Conservation (phyloP, 108 stramenopile species). For the Fragilariopsis cylindrus region DNA sequence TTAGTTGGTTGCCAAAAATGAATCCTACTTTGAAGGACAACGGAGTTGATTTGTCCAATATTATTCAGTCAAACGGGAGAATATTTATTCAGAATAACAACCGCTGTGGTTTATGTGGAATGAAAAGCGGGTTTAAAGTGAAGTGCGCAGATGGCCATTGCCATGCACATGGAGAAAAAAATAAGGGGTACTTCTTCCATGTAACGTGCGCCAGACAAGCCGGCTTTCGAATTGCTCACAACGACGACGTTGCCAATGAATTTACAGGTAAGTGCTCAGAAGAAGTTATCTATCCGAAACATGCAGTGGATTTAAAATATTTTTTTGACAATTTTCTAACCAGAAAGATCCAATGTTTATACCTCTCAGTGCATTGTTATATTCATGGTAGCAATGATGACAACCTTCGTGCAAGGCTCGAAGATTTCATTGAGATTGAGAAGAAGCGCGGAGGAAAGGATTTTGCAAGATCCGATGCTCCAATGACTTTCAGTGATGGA, state of each 20-base stretch:
- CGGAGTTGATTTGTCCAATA: slow-evolving; percentile 52
- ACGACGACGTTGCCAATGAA: slow-evolving; percentile 17
- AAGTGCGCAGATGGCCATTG: slow-evolving; percentile 52
- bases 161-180: slow-evolving; percentile 31
- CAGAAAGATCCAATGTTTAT: background rate
- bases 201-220: slow-evolving; percentile 82
- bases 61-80: slow-evolving; percentile 67
- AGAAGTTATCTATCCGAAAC: background rate
- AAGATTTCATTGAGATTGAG: slow-evolving; percentile 76
- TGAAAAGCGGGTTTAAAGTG: slow-evolving; percentile 59
- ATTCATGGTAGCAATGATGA: slow-evolving; percentile 55
- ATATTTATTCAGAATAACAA: slow-evolving; percentile 44
- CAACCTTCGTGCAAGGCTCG: slow-evolving; percentile 76
- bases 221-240: slow-evolving; percentile 64
- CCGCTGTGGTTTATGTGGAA: slow-evolving; percentile 71
- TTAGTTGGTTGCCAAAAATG: slow-evolving; percentile 55
- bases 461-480: slow-evolving; percentile 42
- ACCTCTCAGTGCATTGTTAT: slow-evolving; percentile 56
- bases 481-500: slow-evolving; percentile 67
- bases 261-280: slow-evolving; percentile 1
- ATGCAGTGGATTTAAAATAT: background rate
- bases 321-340: background rate
- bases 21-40: slow-evolving; percentile 18
- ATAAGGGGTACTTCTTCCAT: slow-evolving; percentile 51
- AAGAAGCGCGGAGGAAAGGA: slow-evolving; percentile 43